Conservation (phyloP, 106 monocot species). For the Dendrobium nobile region DNA sequence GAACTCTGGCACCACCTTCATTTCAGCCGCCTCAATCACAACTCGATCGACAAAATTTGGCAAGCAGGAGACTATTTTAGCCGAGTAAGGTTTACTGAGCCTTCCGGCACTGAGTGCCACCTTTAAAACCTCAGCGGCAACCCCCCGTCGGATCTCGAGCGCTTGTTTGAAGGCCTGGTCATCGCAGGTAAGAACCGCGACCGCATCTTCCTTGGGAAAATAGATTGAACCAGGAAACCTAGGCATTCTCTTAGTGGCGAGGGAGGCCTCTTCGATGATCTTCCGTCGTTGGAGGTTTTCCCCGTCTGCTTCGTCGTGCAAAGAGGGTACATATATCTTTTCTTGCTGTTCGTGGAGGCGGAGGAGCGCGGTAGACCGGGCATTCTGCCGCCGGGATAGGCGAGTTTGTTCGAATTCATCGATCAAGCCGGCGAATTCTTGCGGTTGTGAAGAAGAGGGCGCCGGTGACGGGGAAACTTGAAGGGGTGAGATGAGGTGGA, state of each 20-base stretch:
- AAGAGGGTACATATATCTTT: background rate
- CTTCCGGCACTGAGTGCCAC: conserved; percentile 44
- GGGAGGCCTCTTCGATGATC: conserved; percentile 47
- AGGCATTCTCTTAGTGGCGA: conserved; percentile 30
- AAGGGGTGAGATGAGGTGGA: conserved; percentile 8
- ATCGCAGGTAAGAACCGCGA: conserved; percentile 6
- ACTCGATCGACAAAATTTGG: conserved; percentile 58
- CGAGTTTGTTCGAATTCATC: background rate
- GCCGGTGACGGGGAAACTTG: background rate
- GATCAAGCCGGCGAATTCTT: background rate
- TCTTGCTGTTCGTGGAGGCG: conserved; percentile 8
- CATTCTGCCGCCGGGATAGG: conserved; percentile 47
- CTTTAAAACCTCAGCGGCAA: conserved; percentile 63
- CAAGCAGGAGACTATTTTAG: conserved; percentile 42
- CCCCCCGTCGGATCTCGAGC: conserved; percentile 62
- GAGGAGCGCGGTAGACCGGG: conserved; percentile 28
- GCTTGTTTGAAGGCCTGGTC: conserved; percentile 43
- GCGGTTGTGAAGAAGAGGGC: background rate
- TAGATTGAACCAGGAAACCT: conserved; percentile 81
- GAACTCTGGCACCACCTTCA: conserved; percentile 56
- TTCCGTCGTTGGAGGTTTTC: conserved; percentile 23
- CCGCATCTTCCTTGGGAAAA: conserved; percentile 23
- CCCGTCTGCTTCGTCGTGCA: conserved; percentile 16
- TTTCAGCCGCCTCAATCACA: conserved; percentile 68
- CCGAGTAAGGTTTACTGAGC: conserved; percentile 64